A percentile compares a stretch with the other conserved stretches of the same genome.
Conservation (phyloP, 139 green algal species). For the Chlamydomonas applanata region DNA sequence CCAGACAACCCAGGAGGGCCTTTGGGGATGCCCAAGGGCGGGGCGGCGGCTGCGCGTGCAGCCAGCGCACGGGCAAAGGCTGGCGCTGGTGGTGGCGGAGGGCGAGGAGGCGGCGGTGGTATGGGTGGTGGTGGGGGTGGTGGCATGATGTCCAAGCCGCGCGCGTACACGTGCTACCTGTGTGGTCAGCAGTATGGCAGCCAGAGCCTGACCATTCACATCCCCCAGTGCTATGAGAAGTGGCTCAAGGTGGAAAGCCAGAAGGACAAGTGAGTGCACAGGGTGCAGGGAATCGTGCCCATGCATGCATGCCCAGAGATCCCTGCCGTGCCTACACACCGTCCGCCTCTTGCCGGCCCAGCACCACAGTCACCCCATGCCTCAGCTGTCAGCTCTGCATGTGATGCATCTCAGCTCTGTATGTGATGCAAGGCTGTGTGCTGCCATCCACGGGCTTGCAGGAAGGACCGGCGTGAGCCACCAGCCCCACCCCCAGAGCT, state of each 20-base stretch:
- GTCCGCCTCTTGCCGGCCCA: no score
- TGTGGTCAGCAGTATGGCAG: constrained; percentile 51
- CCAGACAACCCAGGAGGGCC: constrained; percentile 41
- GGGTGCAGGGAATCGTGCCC: no score
- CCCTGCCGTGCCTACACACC: no score
- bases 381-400: no score
- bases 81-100: not conserved
- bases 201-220: constrained; percentile 41
- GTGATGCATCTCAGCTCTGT: no score
- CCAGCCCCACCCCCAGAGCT: constrained; percentile 49
- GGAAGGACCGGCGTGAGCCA: constrained; percentile 35
- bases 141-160: constrained; percentile 14
- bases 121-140: constrained; percentile 10
- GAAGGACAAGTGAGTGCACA: no score
- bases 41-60: not conserved
- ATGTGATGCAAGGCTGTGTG: no score
- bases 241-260: constrained; percentile 35
- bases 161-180: constrained; percentile 45
- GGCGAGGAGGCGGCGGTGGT: not conserved
- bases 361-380: no score
- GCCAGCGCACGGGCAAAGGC: not conserved
- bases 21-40: constrained; percentile 32
- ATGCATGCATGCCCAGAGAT: no score
- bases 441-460: no score
- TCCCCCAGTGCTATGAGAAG: constrained; percentile 57